Percentiles rank a stretch among this genome's conserved stretches.
Conservation (phyloP, 228 moss, liverwort and hornwort genomes). For the Sphagnum fallax region DNA sequence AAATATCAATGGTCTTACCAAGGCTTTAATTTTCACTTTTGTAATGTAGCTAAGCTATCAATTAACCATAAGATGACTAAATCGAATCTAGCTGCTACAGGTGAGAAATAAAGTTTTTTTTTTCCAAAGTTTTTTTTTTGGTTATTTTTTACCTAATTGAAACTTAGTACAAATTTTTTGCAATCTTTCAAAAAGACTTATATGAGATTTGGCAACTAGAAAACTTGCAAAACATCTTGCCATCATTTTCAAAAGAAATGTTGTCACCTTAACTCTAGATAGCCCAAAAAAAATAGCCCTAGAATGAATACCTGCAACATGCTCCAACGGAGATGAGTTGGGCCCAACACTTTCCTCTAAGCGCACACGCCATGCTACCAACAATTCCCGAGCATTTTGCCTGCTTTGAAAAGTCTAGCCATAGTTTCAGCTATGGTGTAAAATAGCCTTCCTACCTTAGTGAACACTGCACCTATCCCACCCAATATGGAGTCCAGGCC, state of each 20-base stretch:
- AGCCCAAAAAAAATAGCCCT: background rate
- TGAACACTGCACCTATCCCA: background rate
- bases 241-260: background rate
- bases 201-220: background rate
- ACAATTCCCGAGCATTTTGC: background rate
- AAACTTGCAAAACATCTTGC: background rate
- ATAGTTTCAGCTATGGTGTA: background rate
- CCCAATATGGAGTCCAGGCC: background rate
- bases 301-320: background rate
- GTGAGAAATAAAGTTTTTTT: too few relatives aligned
- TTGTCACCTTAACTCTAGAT: background rate
- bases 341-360: background rate
- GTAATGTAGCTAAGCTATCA: too few relatives aligned
- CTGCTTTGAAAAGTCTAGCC: background rate
- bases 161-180: too few relatives aligned
- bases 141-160: too few relatives aligned
- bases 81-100: too few relatives aligned
- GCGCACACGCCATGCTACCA: background rate
- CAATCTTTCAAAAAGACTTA: too few relatives aligned
- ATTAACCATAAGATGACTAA: too few relatives aligned
- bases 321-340: background rate
- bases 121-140: rapidly evolving
- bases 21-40: too few relatives aligned
- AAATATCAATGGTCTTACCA: background rate
- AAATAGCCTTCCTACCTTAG: background rate